Evolutionary conservation across 805 yeast species (phyloP).

Genomic region (Metschnikowia santaceciliae): DNA sequence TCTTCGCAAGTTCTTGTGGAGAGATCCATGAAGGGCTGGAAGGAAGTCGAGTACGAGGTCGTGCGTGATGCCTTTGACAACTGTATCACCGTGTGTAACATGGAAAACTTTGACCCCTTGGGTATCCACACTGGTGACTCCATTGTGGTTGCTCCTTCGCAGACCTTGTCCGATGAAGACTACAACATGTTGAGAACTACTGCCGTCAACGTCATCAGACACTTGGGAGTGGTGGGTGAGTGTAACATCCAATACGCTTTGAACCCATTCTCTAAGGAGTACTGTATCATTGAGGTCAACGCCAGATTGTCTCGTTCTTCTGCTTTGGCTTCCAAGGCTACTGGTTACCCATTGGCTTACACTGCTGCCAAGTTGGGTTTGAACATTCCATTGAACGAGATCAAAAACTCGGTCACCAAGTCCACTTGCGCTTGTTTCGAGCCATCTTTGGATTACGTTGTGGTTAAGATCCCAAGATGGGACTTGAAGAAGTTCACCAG

Average conservation of each 20-base stretch:
- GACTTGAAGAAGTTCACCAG: slow-evolving; percentile 93
- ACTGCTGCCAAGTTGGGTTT: slow-evolving; percentile 97
- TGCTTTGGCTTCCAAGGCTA: slow-evolving; percentile 98
- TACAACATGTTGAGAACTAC: slow-evolving; percentile 97
- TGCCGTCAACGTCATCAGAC: slow-evolving; percentile 95
- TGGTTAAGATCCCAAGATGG: slow-evolving; percentile 98
- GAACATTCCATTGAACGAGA: slow-evolving; percentile 86
- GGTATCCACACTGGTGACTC: slow-evolving; percentile 99
- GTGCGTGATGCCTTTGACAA: slow-evolving; percentile 96
- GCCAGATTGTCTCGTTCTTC: slow-evolving; percentile 97
- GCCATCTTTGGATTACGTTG: slow-evolving; percentile 95
- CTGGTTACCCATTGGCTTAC: slow-evolving; percentile 97
- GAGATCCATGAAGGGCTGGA: slow-evolving; percentile 98
- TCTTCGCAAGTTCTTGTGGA: slow-evolving; percentile 96
- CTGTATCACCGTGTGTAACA: slow-evolving; percentile 98
- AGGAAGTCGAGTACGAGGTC: slow-evolving; percentile 97
- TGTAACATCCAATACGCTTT: slow-evolving; percentile 97
- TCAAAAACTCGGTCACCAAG: slow-evolving; percentile 88
- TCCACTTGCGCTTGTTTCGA: slow-evolving; percentile 95
- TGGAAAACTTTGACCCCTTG: slow-evolving; percentile 98
- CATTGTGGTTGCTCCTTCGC: slow-evolving; percentile 98
- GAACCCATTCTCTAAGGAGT: slow-evolving; percentile 89
- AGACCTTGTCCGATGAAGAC: slow-evolving; percentile 93
- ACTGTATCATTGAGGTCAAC: slow-evolving; percentile 95
- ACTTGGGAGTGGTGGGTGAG: slow-evolving; percentile 98